These are phyloP conservation scores for Pneumocystis wakefieldiae DNA, from an alignment of 1,139 yeast species.

Conservation along the genomic window DNA sequence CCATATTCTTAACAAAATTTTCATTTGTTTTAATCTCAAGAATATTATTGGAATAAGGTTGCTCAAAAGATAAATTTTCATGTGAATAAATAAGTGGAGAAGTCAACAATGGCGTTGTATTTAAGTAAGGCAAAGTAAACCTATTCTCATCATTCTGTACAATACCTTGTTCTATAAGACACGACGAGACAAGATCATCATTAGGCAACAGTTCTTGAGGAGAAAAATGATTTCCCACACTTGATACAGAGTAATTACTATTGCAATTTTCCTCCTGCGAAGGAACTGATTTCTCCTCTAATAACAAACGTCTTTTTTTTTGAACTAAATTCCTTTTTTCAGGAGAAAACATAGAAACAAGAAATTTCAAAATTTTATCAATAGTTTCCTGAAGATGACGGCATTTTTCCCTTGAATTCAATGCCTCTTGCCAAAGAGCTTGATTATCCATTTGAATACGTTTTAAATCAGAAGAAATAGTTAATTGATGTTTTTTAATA, in stretches of 20 bases:
- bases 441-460: slow-evolving; percentile 79
- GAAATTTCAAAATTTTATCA: slow-evolving; percentile 71
- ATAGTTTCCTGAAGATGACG: slow-evolving; percentile 74
- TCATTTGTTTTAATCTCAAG: neutral
- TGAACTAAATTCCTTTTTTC: slow-evolving; percentile 46
- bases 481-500: slow-evolving; percentile 60
- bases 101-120: neutral
- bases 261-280: neutral
- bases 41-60: neutral
- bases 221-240: neutral
- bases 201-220: neutral
- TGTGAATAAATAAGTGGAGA: neutral
- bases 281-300: neutral
- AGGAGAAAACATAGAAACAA: slow-evolving; percentile 37
- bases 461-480: slow-evolving; percentile 68
- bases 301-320: neutral
- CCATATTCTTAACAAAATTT: neutral
- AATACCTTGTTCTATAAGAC: neutral
- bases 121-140: neutral
- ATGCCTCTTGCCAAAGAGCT: slow-evolving; percentile 79
- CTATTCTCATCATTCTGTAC: neutral
- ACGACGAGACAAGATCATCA: neutral
- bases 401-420: slow-evolving; percentile 67
- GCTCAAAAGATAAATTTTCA: neutral
- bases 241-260: neutral